Conservation (phyloP, 2,329 filamentous ascomycete genomes). For the Aspergillus sojae region DNA sequence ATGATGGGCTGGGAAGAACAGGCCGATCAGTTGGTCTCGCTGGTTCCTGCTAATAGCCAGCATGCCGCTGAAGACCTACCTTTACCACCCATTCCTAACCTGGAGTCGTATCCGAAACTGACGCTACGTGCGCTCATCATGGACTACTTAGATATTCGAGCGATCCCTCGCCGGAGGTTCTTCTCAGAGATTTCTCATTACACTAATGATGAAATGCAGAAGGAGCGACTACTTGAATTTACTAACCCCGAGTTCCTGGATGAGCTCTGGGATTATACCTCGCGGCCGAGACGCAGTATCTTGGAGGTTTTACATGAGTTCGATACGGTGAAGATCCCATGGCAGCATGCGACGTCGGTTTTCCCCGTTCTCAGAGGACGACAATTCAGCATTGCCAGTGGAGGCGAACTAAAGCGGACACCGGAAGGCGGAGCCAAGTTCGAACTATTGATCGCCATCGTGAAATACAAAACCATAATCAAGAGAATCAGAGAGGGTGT, state of each 20-base stretch:
- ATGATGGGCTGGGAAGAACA: constrained; percentile 77
- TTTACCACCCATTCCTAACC: constrained; percentile 37
- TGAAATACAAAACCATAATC: constrained; percentile 88
- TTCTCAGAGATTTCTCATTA: constrained; percentile 78
- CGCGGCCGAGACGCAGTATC: constrained; percentile 84
- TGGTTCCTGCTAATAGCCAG: constrained; percentile 42
- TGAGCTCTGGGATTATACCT: constrained; percentile 95
- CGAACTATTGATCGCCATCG: constrained; percentile 80
- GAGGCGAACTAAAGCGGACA: constrained; percentile 53
- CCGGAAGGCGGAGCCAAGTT: constrained; percentile 53
- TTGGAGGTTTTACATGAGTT: constrained; percentile 93
- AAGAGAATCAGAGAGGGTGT: constrained; percentile 82
- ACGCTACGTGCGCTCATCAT: constrained; percentile 77
- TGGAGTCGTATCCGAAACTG: constrained; percentile 38
- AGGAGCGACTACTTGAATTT: constrained; percentile 82
- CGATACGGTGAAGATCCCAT: constrained; percentile 77
- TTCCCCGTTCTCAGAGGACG: constrained; percentile 84
- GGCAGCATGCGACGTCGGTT: constrained; percentile 68
- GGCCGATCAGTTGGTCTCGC: constrained; percentile 69
- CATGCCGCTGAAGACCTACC: constrained; percentile 25
- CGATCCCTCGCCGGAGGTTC: constrained; percentile 85
- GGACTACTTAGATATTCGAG: constrained; percentile 84
- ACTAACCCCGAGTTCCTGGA: constrained; percentile 77
- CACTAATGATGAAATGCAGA: constrained; percentile 71
- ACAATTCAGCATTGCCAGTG: constrained; percentile 89